Base-by-base conservation (phyloP, 345 rosid species). In the Hypericum perforatum region DNA sequence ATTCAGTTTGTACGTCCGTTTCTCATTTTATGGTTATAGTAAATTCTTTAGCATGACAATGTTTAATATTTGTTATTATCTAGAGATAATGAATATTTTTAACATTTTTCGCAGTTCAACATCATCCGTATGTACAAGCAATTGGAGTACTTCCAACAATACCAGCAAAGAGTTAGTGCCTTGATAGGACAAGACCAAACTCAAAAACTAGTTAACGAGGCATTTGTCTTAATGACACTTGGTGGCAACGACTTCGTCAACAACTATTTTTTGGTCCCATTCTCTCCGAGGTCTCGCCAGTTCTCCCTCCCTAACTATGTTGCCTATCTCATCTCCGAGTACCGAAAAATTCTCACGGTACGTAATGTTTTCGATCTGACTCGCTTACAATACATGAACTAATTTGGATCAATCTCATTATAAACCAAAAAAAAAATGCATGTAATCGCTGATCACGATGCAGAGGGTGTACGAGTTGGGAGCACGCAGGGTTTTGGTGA, bases 201-300 rank as follows among this genome's bases (percentile, higher is more conserved):
- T 36, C 64, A 68, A 49, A 68, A 60, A 54, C 74, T 83, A 29
- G 84, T 83, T 37, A 77, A 63, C 32, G 41, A 62, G 49, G 76
- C 80, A n/a, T 71, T 86, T 13, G 78, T 79, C 15, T 70, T 86
- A 42, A 74, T 81, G 58, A 81, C 91, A 0, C 74, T 86, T 14
- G 95, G 92, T 0, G 95, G 89, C 53, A 86, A 86, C 52, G 95
- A 81, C 60, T 86, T 86, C 9, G 89, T 86, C 37, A 86, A 86
- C 64, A 86, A 86, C 74, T 86, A 86, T 64, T 83, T 70, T 67
- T 62, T 86, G 75, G 75, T 86, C 61, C 95, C 95, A 16, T 79
- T 67, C 65, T 86, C 92, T 1, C 76, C 82, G 15, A 73, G 95
- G 60, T 83, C 89, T n/a, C 89, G 86, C 55, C 95, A 86, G 45